Percentiles rank a stretch among this genome's conserved stretches.
Evolutionary conservation across 148 eudicot genomes (phyloP).

Genomic region (Tetragonia tetragonoides): DNA sequence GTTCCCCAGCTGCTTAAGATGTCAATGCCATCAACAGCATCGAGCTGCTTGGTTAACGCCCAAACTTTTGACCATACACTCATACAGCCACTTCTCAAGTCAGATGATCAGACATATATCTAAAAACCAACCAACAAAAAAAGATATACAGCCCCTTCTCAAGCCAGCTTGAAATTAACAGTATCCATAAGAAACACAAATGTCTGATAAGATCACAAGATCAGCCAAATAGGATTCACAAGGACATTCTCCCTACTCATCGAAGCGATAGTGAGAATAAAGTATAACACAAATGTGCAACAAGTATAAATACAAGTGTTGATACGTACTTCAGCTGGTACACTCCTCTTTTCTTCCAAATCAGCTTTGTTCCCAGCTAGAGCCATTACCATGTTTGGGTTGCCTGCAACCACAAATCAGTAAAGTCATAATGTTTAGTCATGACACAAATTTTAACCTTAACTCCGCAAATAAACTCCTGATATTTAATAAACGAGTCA

Average conservation of each 20-base stretch:
- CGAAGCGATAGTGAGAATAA: no score
- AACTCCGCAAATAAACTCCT: neutral
- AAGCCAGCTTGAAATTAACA: no score
- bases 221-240: neutral
- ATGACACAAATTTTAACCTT: neutral
- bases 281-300: neutral
- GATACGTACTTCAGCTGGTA: slow-evolving; percentile 71
- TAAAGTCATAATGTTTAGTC: slow-evolving; percentile 3
- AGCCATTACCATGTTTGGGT: slow-evolving; percentile 95
- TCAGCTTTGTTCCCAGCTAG: slow-evolving; percentile 96
- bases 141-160: neutral
- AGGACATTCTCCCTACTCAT: no score
- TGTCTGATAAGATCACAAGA: no score
- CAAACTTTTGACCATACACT: no score
- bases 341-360: slow-evolving; percentile 77
- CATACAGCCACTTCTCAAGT: neutral
- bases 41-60: no score
- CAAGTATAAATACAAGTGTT: neutral
- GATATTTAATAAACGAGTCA: neutral
- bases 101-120: neutral
- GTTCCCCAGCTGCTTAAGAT: no score
- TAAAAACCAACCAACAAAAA: neutral
- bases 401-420: slow-evolving; percentile 47
- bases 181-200: no score
- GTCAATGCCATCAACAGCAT: no score